phyloP scores from a whole-genome alignment of 768 basidiomycete genomes.

The Collybia sp. region DNA sequence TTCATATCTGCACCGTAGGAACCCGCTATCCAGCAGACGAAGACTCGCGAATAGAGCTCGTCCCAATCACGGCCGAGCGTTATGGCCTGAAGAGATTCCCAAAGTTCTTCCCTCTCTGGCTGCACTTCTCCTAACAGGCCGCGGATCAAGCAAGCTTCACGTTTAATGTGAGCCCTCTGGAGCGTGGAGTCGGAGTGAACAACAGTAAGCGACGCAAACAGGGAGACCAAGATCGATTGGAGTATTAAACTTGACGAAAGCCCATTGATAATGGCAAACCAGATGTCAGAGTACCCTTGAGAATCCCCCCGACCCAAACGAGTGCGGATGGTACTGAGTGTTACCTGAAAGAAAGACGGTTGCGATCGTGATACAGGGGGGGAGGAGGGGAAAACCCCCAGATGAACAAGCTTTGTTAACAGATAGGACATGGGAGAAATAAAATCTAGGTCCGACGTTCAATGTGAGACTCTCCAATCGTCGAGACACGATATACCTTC shows the following conservation, averaged over 20 bases:
- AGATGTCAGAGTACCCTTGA: conserved; percentile 40
- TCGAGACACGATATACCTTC: conserved; percentile 34
- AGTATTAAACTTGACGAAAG: conserved; percentile 48
- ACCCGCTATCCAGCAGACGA: conserved; percentile 67
- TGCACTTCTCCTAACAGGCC: conserved; percentile 47
- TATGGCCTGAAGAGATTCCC: conserved; percentile 44
- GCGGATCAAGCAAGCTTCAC: conserved; percentile 50
- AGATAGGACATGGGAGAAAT: conserved; percentile 46
- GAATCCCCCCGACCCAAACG: conserved; percentile 23
- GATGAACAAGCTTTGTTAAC: conserved; percentile 59
- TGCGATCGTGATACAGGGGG: conserved; percentile 51
- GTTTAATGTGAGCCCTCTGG: conserved; percentile 40
- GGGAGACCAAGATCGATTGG: conserved; percentile 54
- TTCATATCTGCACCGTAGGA: conserved; percentile 19
- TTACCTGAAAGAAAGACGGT: conserved; percentile 63
- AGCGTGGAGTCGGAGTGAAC: conserved; percentile 17
- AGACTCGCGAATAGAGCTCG: conserved; percentile 52
- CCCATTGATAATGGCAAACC: conserved; percentile 40
- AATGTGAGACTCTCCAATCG: no score
- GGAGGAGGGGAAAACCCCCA: conserved; percentile 59
- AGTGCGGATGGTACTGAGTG: conserved; percentile 42
- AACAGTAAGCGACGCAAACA: conserved; percentile 45
- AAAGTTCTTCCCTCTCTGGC: conserved; percentile 41
- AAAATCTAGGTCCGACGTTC: conserved; percentile 22
- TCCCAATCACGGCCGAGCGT: conserved; percentile 57